Evolutionary conservation across 306 rosid species (phyloP), one percentile per base, ranked within the genome.

Genomic region (Cucurbita ficifolia): DNA sequence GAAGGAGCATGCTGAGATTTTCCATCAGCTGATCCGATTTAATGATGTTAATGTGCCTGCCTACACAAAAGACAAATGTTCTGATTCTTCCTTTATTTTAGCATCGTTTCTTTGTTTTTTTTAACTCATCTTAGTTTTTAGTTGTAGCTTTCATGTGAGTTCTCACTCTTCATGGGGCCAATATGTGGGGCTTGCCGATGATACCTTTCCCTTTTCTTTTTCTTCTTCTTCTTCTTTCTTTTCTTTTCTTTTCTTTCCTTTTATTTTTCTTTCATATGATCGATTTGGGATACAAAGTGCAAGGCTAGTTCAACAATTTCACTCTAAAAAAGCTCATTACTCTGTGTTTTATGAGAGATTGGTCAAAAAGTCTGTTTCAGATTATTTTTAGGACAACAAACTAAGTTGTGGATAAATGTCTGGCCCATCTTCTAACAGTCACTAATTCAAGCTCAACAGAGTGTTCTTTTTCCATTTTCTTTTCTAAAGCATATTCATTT

Each of bases 151-250:
- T 69, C 73, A 46, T 69, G 73, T 48, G 73, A 48, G 73, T 69
- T 42, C 19, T 42, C 72, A 43, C 53, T 65, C 57, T 48, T 69
- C 73, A 69, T 50, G 73, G 42, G 73, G 57, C 24, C 54, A 48
- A 24, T 43, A 19, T 24, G 73, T 69, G 73, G 73, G 73, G 43
- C 57, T 68, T 46, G 73, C 73, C 29, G 56, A 24, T 69, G 48
- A 46, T 46, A 69, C 73, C 73, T 69, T 69, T 69, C 73, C 73
- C 56, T 69, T 69, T 68, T 46, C 73, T 68, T 68, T 68, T 68
- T 68, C 56, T 68, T 68, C 42, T 68, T 62, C 69, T 35, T 42
- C 53, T 18, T 64, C 9, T 19, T 19, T 39, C 11, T 39, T 63
- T n/a, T 18, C 2, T 5, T 21, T 39, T 63, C 4, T 19, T 40